Base-by-base conservation (phyloP, 345 rosid species). In the Syzygium aqueum region DNA sequence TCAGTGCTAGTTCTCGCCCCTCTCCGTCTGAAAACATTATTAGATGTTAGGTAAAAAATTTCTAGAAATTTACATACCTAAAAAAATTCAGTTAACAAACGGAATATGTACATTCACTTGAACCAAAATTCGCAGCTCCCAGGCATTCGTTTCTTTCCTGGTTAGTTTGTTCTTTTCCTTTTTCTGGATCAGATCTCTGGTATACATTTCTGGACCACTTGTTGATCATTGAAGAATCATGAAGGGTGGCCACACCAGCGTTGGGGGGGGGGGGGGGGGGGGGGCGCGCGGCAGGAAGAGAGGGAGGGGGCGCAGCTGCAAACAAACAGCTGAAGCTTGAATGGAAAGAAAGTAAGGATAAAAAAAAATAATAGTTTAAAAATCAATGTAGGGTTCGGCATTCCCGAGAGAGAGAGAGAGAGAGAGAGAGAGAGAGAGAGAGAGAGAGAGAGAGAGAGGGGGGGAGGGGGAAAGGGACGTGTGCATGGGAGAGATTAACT, bases 381-480 rank as follows among this genome's bases (percentile, higher is more conserved):
- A 19, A 33, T 33, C 80, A 73, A 73, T 73, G 7, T 73, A 73
- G 80, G 80, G 80, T 73, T 91, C 86, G 87, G 77, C 87, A 87
- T 56, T 91, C 93, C 94, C 94, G 88, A 43, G 87, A 52, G 89
- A 53, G 89, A 85, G 86, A 86, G 88, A 78, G 88, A 78, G 87
- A 85, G 88, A 89, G 92, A 88, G 91, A 88, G 91, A 86, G 92
- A 61, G 86, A 86, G 85, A 89, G 87, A 91, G 87, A 88, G 59
- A 51, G 17, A 95, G 89, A 37, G 51, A 87, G 84, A n/a, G n/a
- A n/a, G n/a, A n/a, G n/a, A n/a, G n/a, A n/a, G n/a, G n/a, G n/a
- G n/a, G n/a, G n/a, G n/a, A n/a, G n/a, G n/a, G 85, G 28, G 86
- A 96, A 96, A 96, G 94, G 94, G 99, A 96, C 99, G 94, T 95